Base-by-base conservation (phyloP, 2,329 filamentous ascomycete species). In the Septoria linicola region DNA sequence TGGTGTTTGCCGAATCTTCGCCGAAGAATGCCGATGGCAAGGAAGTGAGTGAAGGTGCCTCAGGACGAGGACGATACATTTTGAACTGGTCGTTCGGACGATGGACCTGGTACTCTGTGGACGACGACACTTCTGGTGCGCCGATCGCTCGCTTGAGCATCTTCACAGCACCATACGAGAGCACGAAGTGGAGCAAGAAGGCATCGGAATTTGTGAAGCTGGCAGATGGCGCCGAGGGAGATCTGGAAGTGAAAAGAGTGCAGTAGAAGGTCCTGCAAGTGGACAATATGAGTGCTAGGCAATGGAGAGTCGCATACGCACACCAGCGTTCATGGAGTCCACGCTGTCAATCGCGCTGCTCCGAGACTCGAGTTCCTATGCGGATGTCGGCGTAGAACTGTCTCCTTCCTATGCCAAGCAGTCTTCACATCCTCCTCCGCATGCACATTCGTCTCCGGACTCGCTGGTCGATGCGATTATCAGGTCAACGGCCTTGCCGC, bases 61-160 rank as follows among this genome's bases (percentile, higher is more conserved):
- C 65, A 7, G 71, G 69, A 1, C 65, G 69, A 16, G 69, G 71
- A 13, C 78, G 88, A 49, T 96, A 93, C 67, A 96, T 99, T 37
- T 79, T 99, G 53, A 99, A 99, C 69, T 99, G 93, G 93, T 93
- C 93, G 0, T 99, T 99, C 72, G 90, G 90, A 0, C 80, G 93
- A 23, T 99, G 93, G 92, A 95, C 84, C 0, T 96, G 92, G 66
- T 73, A 84, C 3, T 61, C 69, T 1, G 59, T 63, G 3, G 55
- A 57, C 1, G 66, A 58, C 1, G 59, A 58, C 8, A 53, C 51
- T 5, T 14, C 34, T 8, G 71, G 75, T 30, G 73, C 85, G 40
- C 69, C 76, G 1, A 71, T 77, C 13, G 68, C 89, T 58, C 77
- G 87, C 46, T 85, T 91, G 82, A 91, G 88, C 0, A 75, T 92